Conservation (phyloP, 2,329 filamentous ascomycete genomes). For the Zymoseptoria brevis region DNA sequence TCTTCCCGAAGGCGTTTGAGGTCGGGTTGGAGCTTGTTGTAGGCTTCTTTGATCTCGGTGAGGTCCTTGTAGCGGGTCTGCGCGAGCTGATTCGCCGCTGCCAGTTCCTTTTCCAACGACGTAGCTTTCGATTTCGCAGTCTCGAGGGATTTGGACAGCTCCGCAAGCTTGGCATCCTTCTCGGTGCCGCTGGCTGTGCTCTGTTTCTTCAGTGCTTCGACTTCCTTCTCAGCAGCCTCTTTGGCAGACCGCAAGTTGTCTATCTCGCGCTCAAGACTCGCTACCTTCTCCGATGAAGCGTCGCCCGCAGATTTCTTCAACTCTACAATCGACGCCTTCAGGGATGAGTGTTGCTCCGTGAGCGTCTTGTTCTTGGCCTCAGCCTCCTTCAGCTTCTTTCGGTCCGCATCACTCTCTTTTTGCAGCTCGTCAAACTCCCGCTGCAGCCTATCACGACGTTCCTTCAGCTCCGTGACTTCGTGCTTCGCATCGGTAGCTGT, state of each 20-base stretch:
- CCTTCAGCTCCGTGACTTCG: conserved; percentile 23
- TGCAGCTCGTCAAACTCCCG: conserved; percentile 21
- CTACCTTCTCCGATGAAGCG: conserved; percentile 51
- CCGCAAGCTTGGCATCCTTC: conserved; percentile 46
- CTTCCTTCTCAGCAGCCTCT: conserved; percentile 61
- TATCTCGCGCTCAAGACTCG: conserved; percentile 47
- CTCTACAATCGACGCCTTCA: conserved; percentile 59
- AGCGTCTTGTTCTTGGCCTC: conserved; percentile 21
- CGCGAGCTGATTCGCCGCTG: conserved; percentile 77
- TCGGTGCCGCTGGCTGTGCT: conserved; percentile 40
- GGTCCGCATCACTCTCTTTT: conserved; percentile 12
- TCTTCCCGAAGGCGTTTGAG: conserved; percentile 71
- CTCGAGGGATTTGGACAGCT: conserved; percentile 58
- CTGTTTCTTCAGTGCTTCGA: conserved; percentile 48
- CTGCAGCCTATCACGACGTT: conserved; percentile 19
- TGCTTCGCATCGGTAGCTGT: conserved; percentile 26
- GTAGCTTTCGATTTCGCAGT: conserved; percentile 63
- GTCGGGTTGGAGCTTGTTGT: conserved; percentile 82
- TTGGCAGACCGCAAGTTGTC: conserved; percentile 56
- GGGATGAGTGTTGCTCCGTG: conserved; percentile 19
- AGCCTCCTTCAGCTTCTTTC: conserved; percentile 22
- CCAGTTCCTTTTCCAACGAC: conserved; percentile 71
- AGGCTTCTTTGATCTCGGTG: conserved; percentile 65
- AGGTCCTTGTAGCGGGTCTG: conserved; percentile 83
- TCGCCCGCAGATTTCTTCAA: conserved; percentile 26